Conservation (phyloP, 2,329 filamentous ascomycete genomes). For the Drechslera avenae region DNA sequence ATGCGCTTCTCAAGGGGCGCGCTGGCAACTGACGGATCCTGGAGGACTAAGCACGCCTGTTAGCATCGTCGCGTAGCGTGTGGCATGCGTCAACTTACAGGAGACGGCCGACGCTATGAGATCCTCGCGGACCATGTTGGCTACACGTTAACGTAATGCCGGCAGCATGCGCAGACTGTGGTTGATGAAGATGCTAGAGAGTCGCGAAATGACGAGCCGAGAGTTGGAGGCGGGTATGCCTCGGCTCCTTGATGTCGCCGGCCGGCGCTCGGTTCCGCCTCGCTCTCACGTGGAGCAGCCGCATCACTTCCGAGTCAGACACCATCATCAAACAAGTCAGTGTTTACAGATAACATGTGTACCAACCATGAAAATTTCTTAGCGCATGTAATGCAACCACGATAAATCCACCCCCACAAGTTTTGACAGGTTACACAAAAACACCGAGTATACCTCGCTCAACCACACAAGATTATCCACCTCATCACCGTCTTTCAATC, state of each 20-base stretch:
- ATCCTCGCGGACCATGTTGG: slow-evolving; percentile 91
- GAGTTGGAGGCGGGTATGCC: slow-evolving; percentile 23
- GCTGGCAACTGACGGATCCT: slow-evolving; percentile 87
- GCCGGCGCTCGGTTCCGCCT: slow-evolving; percentile 16
- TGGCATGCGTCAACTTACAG: slow-evolving; percentile 50
- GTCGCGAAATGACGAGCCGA: slow-evolving; percentile 21
- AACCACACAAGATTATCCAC: too few species aligned
- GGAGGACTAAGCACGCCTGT: slow-evolving; percentile 69
- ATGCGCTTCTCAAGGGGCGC: slow-evolving; percentile 93
- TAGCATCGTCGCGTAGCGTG: slow-evolving; percentile 16
- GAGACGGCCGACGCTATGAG: slow-evolving; percentile 77
- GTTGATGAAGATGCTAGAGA: slow-evolving; percentile 15
- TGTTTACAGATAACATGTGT: too few species aligned
- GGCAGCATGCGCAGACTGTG: slow-evolving; percentile 16
- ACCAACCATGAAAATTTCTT: too few species aligned
- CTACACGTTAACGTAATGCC: slow-evolving; percentile 24
- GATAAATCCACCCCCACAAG: too few species aligned
- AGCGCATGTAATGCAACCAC: too few species aligned
- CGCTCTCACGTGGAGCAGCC: slow-evolving; percentile 13
- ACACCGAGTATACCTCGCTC: too few species aligned
- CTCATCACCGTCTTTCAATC: too few species aligned
- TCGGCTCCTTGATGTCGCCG: slow-evolving; percentile 17
- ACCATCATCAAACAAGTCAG: too few species aligned
- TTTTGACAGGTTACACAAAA: too few species aligned
- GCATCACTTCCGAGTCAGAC: slow-evolving; percentile 10